phyloP scores from a whole-genome alignment of 805 yeast genomes.

The Scheffersomyces stipitis region DNA sequence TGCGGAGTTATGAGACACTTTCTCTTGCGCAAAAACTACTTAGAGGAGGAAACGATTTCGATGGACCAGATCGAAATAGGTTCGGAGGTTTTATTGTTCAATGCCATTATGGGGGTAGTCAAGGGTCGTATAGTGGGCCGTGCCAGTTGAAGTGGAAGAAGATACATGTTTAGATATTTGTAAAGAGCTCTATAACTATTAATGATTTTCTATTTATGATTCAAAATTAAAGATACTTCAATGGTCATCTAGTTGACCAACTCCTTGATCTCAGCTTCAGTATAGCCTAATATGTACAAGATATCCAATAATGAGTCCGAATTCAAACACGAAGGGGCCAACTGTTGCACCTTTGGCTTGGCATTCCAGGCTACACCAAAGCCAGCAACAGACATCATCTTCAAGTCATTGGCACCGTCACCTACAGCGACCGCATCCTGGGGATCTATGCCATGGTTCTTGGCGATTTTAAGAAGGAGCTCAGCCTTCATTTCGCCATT shows the following conservation, averaged over 20 bases:
- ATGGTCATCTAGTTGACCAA: slow-evolving; percentile 10
- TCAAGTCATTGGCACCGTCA: slow-evolving; percentile 95
- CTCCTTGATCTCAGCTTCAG: slow-evolving; percentile 50
- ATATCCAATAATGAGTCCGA: slow-evolving; percentile 71
- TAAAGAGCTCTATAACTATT: no score
- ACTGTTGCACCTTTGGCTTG: slow-evolving; percentile 82
- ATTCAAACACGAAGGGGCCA: slow-evolving; percentile 83
- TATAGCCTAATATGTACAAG: slow-evolving; percentile 77
- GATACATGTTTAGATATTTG: no score
- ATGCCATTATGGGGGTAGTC: slow-evolving; percentile 80
- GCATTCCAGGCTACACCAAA: slow-evolving; percentile 98
- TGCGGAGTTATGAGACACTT: slow-evolving; percentile 79
- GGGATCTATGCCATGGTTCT: slow-evolving; percentile 51
- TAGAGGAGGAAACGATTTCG: slow-evolving; percentile 53
- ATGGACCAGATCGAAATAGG: slow-evolving; percentile 56
- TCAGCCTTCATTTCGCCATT: slow-evolving; percentile 84
- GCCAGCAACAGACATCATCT: slow-evolving; percentile 90
- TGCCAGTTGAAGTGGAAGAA: no score
- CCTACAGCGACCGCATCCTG: slow-evolving; percentile 78
- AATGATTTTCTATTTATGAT: no score
- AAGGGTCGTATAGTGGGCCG: slow-evolving; percentile 51
- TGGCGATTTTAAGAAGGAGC: slow-evolving; percentile 61
- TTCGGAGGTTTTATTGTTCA: slow-evolving; percentile 69
- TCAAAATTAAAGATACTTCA: slow-evolving; percentile 2
- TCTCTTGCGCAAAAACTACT: slow-evolving; percentile 51